These are phyloP conservation scores for Gryganskiella cystojenkinii DNA, from an alignment of 192 early-diverging fungal species.

Conservation along the genomic window DNA sequence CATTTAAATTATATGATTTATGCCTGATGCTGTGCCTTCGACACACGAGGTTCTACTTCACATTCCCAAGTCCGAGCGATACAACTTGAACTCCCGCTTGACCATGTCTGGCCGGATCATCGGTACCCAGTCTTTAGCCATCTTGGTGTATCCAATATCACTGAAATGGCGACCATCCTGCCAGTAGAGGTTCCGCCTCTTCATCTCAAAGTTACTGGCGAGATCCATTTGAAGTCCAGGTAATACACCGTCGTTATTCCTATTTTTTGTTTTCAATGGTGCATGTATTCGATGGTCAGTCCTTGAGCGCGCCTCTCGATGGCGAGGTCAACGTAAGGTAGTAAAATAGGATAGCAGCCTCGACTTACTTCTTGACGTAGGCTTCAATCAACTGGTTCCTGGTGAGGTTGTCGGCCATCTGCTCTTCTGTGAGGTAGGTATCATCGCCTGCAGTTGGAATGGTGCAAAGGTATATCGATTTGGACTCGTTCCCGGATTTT, in stretches of 20 bases:
- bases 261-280: too few species aligned
- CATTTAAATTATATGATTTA: too few species aligned
- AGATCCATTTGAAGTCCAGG: slow-evolving; percentile 44
- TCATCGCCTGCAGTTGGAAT: slow-evolving; percentile 54
- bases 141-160: slow-evolving; percentile 44
- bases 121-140: slow-evolving; percentile 51
- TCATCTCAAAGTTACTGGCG: slow-evolving; percentile 48
- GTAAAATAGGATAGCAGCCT: neutral
- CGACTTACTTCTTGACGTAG: slow-evolving; percentile 26
- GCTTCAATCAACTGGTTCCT: slow-evolving; percentile 41
- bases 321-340: neutral
- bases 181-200: slow-evolving; percentile 51
- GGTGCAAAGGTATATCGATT: slow-evolving; percentile 46
- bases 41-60: too few species aligned
- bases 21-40: too few species aligned
- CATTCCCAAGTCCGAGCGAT: slow-evolving; percentile 40
- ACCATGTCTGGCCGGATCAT: slow-evolving; percentile 48
- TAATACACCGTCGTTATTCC: slow-evolving; percentile 30
- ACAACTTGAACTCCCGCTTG: slow-evolving; percentile 50
- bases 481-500: slow-evolving; percentile 24
- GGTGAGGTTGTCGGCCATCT: slow-evolving; percentile 26
- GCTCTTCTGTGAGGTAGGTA: slow-evolving; percentile 18
- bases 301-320: too few species aligned
- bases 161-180: slow-evolving; percentile 50
- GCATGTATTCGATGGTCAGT: too few species aligned